phyloP scores from a whole-genome alignment of 371 early-diverging fungal species.

The Apophysomyces ossiformis region DNA sequence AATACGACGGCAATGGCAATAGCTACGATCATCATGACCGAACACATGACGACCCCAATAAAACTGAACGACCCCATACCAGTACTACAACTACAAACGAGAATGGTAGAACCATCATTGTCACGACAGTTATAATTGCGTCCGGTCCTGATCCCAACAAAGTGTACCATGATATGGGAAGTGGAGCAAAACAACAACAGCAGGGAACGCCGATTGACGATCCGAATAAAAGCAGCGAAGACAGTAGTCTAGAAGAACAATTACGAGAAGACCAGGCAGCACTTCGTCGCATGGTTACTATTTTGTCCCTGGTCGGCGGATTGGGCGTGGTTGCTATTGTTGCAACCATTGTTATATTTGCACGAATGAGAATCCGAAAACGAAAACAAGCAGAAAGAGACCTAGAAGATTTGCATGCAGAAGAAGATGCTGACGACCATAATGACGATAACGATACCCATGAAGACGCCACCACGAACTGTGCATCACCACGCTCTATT shows the following conservation, averaged over 20 bases:
- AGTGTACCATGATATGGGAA: slow-evolving; percentile 4
- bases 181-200: slow-evolving; percentile 4
- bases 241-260: slow-evolving; percentile 24
- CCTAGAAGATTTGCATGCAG: slow-evolving; percentile 1
- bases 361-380: slow-evolving; percentile 20
- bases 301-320: slow-evolving; percentile 24
- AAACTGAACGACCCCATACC: neutral
- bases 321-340: slow-evolving; percentile 22
- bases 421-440: slow-evolving; percentile 1
- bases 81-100: neutral
- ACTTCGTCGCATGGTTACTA: slow-evolving; percentile 22
- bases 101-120: slow-evolving; percentile 7
- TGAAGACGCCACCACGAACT: neutral
- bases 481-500: neutral
- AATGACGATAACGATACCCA: slow-evolving; percentile 3
- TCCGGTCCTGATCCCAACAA: slow-evolving; percentile 8
- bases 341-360: slow-evolving; percentile 27
- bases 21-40: neutral
- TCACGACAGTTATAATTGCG: slow-evolving; percentile 12
- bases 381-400: slow-evolving; percentile 5
- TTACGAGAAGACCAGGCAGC: slow-evolving; percentile 29
- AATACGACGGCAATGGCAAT: neutral
- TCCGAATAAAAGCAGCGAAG: slow-evolving; percentile 7
- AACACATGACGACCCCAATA: too few species aligned
- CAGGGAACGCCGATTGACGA: slow-evolving; percentile 2